These are phyloP conservation scores for Metroxylon sagu DNA, from an alignment of 176 grass and related monocot genomes.

Conservation along the genomic window DNA sequence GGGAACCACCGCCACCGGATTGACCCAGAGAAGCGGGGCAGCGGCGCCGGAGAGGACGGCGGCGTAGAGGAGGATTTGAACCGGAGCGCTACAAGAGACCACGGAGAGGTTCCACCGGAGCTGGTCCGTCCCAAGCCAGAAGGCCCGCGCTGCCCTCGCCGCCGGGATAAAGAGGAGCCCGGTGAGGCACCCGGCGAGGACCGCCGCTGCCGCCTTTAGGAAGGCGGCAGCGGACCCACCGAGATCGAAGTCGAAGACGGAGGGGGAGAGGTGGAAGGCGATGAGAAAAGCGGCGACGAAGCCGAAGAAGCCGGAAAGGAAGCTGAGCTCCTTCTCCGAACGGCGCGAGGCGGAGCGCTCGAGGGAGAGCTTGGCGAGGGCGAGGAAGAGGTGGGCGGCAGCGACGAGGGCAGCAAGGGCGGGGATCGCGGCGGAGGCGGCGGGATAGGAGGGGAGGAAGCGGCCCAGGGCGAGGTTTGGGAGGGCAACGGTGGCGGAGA, in stretches of 20 bases:
- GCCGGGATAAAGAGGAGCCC: constrained; percentile 50
- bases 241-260: constrained; percentile 18
- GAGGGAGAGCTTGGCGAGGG: constrained; percentile 21
- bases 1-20: constrained; percentile 11
- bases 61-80: constrained; percentile 36
- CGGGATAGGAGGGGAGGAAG: constrained; percentile 9
- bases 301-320: constrained; percentile 29
- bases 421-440: constrained; percentile 5
- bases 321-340: constrained; percentile 33
- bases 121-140: constrained; percentile 90
- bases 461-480: constrained; percentile 28
- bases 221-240: neutral
- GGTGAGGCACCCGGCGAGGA: constrained; percentile 26
- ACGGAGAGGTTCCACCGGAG: constrained; percentile 52
- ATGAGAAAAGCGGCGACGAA: constrained; percentile 25
- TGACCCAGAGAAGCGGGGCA: constrained; percentile 31
- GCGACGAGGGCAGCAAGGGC: constrained; percentile 26
- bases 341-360: constrained; percentile 36
- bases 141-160: constrained; percentile 46
- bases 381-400: constrained; percentile 37
- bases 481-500: constrained; percentile 32
- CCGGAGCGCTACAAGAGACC: constrained; percentile 38
- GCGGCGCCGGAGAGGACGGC: constrained; percentile 37
- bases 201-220: neutral
- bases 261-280: constrained; percentile 20